phyloP scores from a whole-genome alignment of 176 grass and related monocot genomes.

The Paspalum notatum region DNA sequence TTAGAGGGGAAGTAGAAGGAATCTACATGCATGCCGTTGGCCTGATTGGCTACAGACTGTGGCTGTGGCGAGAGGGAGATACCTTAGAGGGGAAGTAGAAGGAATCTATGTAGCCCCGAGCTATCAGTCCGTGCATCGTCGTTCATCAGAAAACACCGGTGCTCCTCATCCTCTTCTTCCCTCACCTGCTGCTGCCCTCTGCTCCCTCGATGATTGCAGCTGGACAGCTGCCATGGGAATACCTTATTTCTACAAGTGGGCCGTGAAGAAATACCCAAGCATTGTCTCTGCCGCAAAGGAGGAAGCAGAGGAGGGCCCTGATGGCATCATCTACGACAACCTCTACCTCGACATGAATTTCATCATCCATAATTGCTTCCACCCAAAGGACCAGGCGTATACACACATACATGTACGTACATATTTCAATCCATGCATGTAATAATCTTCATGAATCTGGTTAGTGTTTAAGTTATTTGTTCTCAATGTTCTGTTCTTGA shows the following conservation, averaged over 20 bases:
- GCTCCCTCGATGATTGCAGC: background rate
- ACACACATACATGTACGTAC: background rate
- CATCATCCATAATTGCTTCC: slow-evolving; percentile 65
- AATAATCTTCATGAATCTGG: background rate
- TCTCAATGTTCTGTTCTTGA: too few species aligned
- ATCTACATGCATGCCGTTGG: background rate
- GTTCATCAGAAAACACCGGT: background rate
- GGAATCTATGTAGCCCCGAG: background rate
- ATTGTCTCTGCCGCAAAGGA: slow-evolving; percentile 27
- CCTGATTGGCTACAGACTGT: background rate
- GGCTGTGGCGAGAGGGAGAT: background rate
- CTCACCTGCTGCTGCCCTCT: background rate
- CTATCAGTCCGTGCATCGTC: background rate
- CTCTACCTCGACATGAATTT: slow-evolving; percentile 74
- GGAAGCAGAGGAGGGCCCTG: background rate
- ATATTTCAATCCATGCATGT: background rate
- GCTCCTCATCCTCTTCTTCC: background rate
- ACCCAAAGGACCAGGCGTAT: slow-evolving; percentile 50
- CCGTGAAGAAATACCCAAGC: slow-evolving; percentile 52
- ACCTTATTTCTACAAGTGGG: slow-evolving; percentile 61
- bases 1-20: background rate
- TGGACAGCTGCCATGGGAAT: slow-evolving; percentile 44
- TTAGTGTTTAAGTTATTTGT: background rate
- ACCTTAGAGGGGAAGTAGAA: background rate
- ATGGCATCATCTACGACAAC: slow-evolving; percentile 46